Conservation (phyloP, 2,329 filamentous ascomycete genomes). For the Penicillium sp. region DNA sequence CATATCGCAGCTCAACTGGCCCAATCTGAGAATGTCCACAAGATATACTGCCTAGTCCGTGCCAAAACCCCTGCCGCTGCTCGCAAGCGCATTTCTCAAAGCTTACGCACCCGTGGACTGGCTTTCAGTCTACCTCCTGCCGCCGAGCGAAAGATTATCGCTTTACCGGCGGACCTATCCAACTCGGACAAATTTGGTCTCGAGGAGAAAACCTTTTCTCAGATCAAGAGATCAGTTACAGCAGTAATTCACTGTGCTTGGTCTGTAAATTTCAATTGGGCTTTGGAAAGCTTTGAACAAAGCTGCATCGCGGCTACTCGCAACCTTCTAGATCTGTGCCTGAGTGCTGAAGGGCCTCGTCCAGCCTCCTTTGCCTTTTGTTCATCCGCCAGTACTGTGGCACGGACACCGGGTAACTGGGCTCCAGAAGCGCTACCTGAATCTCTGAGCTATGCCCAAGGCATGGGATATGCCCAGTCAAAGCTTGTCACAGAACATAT, state of each 20-base stretch:
- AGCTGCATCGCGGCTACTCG: slow-evolving; percentile 53
- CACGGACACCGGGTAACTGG: slow-evolving; percentile 14
- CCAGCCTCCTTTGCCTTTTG: slow-evolving; percentile 32
- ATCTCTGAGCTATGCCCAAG: slow-evolving; percentile 8
- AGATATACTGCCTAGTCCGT: slow-evolving; percentile 60
- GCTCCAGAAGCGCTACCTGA: slow-evolving; percentile 8
- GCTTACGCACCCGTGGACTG: slow-evolving; percentile 40
- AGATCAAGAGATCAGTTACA: slow-evolving; percentile 45
- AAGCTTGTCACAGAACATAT: slow-evolving; percentile 14
- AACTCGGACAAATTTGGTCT: slow-evolving; percentile 51
- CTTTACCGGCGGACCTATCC: slow-evolving; percentile 52
- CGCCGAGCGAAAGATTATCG: slow-evolving; percentile 42
- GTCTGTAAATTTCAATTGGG: slow-evolving; percentile 64
- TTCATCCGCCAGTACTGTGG: slow-evolving; percentile 20
- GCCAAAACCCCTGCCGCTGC: slow-evolving; percentile 46
- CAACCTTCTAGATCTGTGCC: slow-evolving; percentile 44
- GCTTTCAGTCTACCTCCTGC: slow-evolving; percentile 21
- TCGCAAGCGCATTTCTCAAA: slow-evolving; percentile 46
- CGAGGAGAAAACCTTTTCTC: slow-evolving; percentile 22
- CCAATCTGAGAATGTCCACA: slow-evolving; percentile 35
- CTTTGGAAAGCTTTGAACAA: slow-evolving; percentile 56
- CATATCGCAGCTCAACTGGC: slow-evolving; percentile 55
- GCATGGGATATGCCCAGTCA: slow-evolving; percentile 15
- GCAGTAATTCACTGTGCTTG: slow-evolving; percentile 64
- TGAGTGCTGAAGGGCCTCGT: slow-evolving; percentile 28